Conservation (phyloP, 2,329 filamentous ascomycete species). For the Cordyceps sp. region DNA sequence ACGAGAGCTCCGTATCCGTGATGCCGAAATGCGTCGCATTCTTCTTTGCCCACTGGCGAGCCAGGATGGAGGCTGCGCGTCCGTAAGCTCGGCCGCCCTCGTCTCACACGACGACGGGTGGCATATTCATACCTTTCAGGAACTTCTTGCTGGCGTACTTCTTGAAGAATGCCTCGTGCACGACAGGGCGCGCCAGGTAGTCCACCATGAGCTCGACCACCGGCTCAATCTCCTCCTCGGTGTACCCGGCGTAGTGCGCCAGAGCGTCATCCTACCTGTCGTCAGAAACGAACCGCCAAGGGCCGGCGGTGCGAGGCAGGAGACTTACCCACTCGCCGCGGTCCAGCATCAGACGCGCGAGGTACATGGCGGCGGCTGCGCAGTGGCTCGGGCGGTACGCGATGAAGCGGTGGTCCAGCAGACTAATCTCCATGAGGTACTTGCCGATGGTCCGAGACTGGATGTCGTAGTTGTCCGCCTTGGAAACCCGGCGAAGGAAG, state of each 20-base stretch:
- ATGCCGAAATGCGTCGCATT: constrained; percentile 44
- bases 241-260: constrained; percentile 82
- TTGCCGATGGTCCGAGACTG: constrained; percentile 94
- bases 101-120: no score
- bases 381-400: constrained; percentile 76
- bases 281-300: constrained; percentile 12
- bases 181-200: constrained; percentile 78
- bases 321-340: constrained; percentile 72
- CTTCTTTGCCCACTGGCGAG: constrained; percentile 86
- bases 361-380: constrained; percentile 86
- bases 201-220: constrained; percentile 92
- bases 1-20: constrained; percentile 27
- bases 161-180: constrained; percentile 97
- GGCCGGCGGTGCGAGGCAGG: no score
- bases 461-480: constrained; percentile 98
- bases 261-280: constrained; percentile 57
- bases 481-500: constrained; percentile 95
- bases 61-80: constrained; percentile 64
- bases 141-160: constrained; percentile 99
- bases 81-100: constrained; percentile 6
- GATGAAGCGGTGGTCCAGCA: constrained; percentile 91
- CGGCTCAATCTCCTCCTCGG: constrained; percentile 80
- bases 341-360: constrained; percentile 78
- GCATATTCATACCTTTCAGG: constrained; percentile 63
- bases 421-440: constrained; percentile 93